Conservation (phyloP, 2,329 filamentous ascomycete genomes). For the Helotiales sp. region DNA sequence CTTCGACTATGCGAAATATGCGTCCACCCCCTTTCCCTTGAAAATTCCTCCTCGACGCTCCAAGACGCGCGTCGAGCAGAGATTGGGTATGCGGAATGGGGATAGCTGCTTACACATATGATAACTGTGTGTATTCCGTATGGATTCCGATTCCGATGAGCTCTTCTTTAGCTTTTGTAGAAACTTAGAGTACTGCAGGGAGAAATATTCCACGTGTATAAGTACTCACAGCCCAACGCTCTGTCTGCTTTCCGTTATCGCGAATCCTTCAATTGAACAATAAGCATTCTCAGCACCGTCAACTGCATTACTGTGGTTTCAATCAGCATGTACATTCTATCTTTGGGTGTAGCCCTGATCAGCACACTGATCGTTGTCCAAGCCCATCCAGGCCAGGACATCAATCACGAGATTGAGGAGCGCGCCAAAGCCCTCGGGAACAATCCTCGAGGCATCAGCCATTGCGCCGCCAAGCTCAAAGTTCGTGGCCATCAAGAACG, state of each 20-base stretch:
- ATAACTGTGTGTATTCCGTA: neutral
- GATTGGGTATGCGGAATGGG: neutral
- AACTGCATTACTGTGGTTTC: neutral
- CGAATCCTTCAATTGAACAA: neutral
- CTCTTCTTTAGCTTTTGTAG: neutral
- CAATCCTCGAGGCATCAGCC: conserved; percentile 44
- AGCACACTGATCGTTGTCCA: conserved; percentile 22
- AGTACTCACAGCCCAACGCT: neutral
- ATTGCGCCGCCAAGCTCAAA: conserved; percentile 47
- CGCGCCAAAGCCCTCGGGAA: conserved; percentile 42
- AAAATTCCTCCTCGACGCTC: neutral
- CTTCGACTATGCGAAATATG: too few species aligned
- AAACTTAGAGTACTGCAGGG: neutral
- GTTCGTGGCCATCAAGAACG: conserved; percentile 45
- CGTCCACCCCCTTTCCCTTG: too few species aligned
- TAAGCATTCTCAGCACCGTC: neutral
- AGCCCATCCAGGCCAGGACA: conserved; percentile 48
- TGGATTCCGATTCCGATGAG: too few species aligned
- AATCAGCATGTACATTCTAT: conserved; percentile 12
- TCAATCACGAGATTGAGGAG: conserved; percentile 43
- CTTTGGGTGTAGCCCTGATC: neutral
- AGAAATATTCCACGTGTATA: neutral
- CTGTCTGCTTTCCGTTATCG: neutral
- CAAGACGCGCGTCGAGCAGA: neutral
- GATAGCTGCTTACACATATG: neutral